Evolutionary conservation across 331 rosid species (phyloP).

Genomic region (Pyracantha coccinea): DNA sequence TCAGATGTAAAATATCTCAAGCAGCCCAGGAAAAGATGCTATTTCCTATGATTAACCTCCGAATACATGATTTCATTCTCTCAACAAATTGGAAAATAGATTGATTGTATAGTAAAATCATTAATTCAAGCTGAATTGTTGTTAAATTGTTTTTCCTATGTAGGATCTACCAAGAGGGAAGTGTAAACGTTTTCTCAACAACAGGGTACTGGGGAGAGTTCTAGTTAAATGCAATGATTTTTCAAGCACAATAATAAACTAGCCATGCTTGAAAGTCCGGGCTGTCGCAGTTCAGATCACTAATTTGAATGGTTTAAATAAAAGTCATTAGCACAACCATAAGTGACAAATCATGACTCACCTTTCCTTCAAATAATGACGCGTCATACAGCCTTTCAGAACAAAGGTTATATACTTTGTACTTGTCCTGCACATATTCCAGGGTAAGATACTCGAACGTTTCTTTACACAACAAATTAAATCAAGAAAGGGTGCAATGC

Average conservation of each 20-base stretch:
- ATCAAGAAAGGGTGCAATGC: no score
- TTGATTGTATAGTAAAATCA: no score
- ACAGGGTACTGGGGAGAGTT: background rate
- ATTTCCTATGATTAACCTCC: no score
- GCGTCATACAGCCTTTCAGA: conserved; percentile 98
- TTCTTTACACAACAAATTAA: background rate
- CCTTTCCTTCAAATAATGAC: conserved; percentile 97
- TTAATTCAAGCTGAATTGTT: no score
- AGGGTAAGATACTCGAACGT: background rate
- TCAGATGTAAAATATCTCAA: no score
- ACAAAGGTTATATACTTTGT: conserved; percentile 97
- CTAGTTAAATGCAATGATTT: background rate
- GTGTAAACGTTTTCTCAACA: no score
- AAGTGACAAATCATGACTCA: conserved; percentile 27
- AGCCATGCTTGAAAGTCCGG: background rate
- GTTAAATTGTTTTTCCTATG: no score
- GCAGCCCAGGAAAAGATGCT: no score
- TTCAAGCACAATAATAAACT: background rate
- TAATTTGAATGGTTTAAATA: background rate
- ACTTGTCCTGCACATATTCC: conserved; percentile 59
- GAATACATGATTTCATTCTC: no score
- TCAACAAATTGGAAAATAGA: no score
- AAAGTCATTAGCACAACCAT: background rate
- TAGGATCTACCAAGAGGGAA: no score
- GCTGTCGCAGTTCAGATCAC: background rate